A percentile compares a stretch with the other conserved stretches of the same genome.
Evolutionary conservation across 2,329 filamentous ascomycete species (phyloP).

Genomic region (Alternaria ventricosa): DNA sequence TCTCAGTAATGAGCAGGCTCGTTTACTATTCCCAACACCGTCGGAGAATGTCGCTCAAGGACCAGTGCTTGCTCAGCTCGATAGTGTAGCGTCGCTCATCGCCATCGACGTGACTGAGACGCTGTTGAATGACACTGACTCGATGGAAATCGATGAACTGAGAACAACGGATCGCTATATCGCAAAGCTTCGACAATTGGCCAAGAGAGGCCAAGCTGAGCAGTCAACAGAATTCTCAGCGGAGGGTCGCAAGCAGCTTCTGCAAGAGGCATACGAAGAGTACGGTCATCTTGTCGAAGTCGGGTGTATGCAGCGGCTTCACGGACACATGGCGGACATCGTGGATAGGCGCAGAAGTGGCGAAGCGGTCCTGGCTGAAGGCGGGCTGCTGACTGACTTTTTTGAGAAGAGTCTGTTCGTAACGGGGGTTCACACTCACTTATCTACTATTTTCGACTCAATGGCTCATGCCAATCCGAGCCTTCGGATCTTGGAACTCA

Average conservation of each 20-base stretch:
- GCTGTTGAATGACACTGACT: not conserved
- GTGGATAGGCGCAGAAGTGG: slow-evolving; percentile 5
- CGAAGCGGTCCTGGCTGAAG: slow-evolving; percentile 13
- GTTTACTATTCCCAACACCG: not conserved
- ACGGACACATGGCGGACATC: not conserved
- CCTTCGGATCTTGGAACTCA: slow-evolving; percentile 44
- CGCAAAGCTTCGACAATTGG: not conserved
- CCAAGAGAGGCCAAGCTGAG: not conserved
- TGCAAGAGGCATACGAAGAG: not conserved
- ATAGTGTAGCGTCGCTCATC: not conserved
- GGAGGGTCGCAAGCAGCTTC: not conserved
- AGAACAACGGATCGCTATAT: not conserved
- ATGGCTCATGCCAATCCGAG: slow-evolving; percentile 47
- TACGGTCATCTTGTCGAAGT: not conserved
- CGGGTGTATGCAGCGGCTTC: not conserved
- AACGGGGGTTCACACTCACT: slow-evolving; percentile 13
- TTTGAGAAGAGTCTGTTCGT: slow-evolving; percentile 18
- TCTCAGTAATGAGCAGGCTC: not conserved
- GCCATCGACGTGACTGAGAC: not conserved
- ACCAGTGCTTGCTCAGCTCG: not conserved
- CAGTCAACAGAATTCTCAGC: not conserved
- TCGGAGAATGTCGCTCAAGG: not conserved
- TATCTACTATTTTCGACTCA: slow-evolving; percentile 39
- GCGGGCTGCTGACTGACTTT: slow-evolving; percentile 8
- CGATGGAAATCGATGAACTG: not conserved